A percentile compares a stretch with the other conserved stretches of the same genome.
These are phyloP conservation scores for Diaporthe citri DNA, from an alignment of 2,329 filamentous ascomycete species.

Conservation along the genomic window DNA sequence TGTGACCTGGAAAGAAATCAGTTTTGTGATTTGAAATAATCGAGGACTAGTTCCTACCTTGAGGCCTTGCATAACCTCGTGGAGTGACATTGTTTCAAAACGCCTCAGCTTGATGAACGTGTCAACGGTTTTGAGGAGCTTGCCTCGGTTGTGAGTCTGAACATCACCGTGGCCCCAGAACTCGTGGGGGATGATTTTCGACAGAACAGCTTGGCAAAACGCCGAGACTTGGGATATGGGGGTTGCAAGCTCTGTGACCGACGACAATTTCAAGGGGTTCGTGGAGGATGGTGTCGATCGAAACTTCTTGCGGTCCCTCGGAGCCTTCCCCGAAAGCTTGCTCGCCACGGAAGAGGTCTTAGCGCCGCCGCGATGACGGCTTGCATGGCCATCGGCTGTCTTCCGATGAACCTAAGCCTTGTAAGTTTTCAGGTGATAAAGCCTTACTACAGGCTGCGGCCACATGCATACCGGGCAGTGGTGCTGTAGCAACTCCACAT, in stretches of 20 bases:
- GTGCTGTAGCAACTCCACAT: slow-evolving; percentile 80
- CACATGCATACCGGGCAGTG: slow-evolving; percentile 76
- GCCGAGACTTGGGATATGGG: slow-evolving; percentile 79
- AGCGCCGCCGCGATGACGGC: slow-evolving; percentile 21
- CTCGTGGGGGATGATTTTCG: slow-evolving; percentile 77
- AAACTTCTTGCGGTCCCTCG: slow-evolving; percentile 35
- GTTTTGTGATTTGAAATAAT: background rate
- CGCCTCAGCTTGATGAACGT: slow-evolving; percentile 81
- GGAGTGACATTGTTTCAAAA: slow-evolving; percentile 84
- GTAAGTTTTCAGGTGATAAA: slow-evolving; percentile 22
- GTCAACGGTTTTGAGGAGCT: slow-evolving; percentile 78
- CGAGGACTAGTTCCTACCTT: slow-evolving; percentile 65
- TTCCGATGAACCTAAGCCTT: slow-evolving; percentile 20
- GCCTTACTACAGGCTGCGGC: slow-evolving; percentile 15
- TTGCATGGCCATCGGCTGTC: slow-evolving; percentile 6
- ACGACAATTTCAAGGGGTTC: slow-evolving; percentile 53
- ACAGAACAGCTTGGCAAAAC: slow-evolving; percentile 84
- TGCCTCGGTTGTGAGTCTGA: slow-evolving; percentile 69
- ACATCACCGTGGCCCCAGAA: slow-evolving; percentile 77
- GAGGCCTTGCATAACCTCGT: slow-evolving; percentile 81
- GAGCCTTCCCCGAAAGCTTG: slow-evolving; percentile 32
- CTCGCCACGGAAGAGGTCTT: slow-evolving; percentile 17
- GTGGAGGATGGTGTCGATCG: slow-evolving; percentile 10
- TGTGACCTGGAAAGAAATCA: slow-evolving; percentile 65
- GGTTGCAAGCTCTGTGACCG: slow-evolving; percentile 77